phyloP scores from a whole-genome alignment of 441 rosid species.

The Gossypium davidsonii region DNA sequence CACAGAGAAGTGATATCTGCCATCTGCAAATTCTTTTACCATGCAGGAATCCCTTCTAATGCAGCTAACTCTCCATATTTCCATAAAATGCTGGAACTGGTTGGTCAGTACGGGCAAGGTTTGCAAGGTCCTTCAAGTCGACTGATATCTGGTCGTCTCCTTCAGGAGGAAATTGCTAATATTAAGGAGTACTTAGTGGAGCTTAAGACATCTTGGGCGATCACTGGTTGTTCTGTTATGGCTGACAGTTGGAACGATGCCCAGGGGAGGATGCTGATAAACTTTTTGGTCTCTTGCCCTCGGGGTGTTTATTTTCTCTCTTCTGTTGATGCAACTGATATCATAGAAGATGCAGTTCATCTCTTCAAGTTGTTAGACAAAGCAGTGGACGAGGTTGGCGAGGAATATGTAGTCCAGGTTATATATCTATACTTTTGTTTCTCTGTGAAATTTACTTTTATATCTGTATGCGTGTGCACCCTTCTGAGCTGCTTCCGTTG shows the following conservation, averaged over 20 bases:
- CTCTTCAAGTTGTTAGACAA: slow-evolving; percentile 70
- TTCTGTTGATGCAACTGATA: slow-evolving; percentile 71
- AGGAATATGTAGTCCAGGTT: slow-evolving; percentile 82
- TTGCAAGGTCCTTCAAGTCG: slow-evolving; percentile 59
- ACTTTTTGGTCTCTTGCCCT: slow-evolving; percentile 76
- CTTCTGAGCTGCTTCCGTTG: slow-evolving; percentile 14
- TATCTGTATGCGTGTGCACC: not conserved
- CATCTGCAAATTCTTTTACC: slow-evolving; percentile 80
- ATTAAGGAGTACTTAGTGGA: slow-evolving; percentile 56
- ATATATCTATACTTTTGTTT: not conserved
- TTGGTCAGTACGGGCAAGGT: slow-evolving; percentile 71
- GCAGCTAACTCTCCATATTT: slow-evolving; percentile 79
- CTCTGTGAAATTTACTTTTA: not conserved
- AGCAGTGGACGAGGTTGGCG: slow-evolving; percentile 89
- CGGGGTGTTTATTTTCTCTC: slow-evolving; percentile 68
- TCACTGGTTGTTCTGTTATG: slow-evolving; percentile 77
- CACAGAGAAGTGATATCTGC: slow-evolving; percentile 75
- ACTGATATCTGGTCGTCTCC: slow-evolving; percentile 57
- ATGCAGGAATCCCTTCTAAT: slow-evolving; percentile 69
- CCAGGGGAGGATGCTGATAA: slow-evolving; percentile 58
- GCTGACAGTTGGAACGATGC: slow-evolving; percentile 80
- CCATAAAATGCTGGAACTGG: slow-evolving; percentile 77
- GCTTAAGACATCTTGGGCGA: slow-evolving; percentile 64
- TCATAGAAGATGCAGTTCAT: slow-evolving; percentile 53
- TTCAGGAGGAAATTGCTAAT: slow-evolving; percentile 64